Conservation (phyloP, 73 alveolate genomes). For the Paramecium sonneborni region DNA sequence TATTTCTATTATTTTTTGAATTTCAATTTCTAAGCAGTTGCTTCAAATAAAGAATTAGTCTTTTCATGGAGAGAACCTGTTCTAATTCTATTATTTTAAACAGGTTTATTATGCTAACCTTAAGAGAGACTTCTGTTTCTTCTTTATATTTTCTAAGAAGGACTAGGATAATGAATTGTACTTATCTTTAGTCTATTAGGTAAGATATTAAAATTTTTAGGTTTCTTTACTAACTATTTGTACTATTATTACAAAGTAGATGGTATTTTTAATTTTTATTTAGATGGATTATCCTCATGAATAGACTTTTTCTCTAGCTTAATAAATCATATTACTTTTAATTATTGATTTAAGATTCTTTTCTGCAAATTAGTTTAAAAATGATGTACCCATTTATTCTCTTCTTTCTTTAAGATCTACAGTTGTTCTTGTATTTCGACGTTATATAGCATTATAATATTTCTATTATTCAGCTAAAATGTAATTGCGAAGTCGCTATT, state of each 20-base stretch:
- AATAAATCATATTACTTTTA: neutral
- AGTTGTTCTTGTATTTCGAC: neutral
- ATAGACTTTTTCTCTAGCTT: slow-evolving; percentile 13
- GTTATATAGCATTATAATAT: neutral
- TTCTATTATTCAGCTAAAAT: neutral
- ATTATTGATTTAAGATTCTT: neutral
- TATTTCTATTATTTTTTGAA: neutral
- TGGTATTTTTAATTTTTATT: neutral
- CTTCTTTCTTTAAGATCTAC: neutral
- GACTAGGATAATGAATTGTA: neutral
- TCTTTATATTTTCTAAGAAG: neutral
- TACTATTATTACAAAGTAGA: neutral
- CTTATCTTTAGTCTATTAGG: neutral
- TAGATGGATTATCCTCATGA: neutral
- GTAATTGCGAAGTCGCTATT: neutral
- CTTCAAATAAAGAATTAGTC: neutral
- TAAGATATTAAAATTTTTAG: neutral
- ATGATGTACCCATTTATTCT: neutral
- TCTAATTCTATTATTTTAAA: neutral
- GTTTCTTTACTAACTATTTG: neutral
- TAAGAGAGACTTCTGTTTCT: slow-evolving; percentile 3
- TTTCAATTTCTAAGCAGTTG: neutral
- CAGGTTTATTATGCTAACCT: neutral
- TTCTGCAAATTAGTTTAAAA: neutral
- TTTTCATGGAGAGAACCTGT: neutral